phyloP scores from a whole-genome alignment of 2,329 filamentous ascomycete species.

The Nannizziopsis arthrosporioides region DNA sequence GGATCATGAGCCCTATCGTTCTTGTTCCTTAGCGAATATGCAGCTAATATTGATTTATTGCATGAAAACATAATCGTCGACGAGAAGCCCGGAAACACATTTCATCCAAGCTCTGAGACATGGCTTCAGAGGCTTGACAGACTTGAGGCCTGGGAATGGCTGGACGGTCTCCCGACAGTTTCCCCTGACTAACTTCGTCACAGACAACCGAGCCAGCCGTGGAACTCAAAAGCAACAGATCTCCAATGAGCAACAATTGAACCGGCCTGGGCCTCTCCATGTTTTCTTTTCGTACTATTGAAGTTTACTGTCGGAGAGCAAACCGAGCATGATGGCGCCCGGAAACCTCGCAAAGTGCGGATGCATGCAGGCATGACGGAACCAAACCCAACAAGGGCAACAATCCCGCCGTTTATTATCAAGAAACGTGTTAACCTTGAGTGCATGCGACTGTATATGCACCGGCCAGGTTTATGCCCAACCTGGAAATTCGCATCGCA shows the following conservation, averaged over 20 bases:
- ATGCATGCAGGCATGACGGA: too few species aligned
- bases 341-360: too few species aligned
- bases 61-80: not conserved
- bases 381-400: too few species aligned
- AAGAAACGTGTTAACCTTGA: not conserved
- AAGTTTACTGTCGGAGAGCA: not conserved
- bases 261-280: slow-evolving; percentile 1
- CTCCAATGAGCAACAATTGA: not conserved
- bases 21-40: slow-evolving; percentile 7
- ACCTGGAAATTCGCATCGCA: slow-evolving; percentile 4
- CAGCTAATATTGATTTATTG: slow-evolving; percentile 1
- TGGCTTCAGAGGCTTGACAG: slow-evolving; percentile 8
- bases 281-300: not conserved
- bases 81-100: not conserved
- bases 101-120: slow-evolving; percentile 2
- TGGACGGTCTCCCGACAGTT: not conserved
- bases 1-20: slow-evolving; percentile 7
- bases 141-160: not conserved
- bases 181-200: not conserved
- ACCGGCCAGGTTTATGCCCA: not conserved
- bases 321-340: too few species aligned
- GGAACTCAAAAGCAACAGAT: not conserved
- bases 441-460: not conserved
- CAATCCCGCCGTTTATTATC: too few species aligned
- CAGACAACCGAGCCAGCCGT: not conserved